Conservation (phyloP, 495 filamentous ascomycete genomes). For the Echria macrotheca region DNA sequence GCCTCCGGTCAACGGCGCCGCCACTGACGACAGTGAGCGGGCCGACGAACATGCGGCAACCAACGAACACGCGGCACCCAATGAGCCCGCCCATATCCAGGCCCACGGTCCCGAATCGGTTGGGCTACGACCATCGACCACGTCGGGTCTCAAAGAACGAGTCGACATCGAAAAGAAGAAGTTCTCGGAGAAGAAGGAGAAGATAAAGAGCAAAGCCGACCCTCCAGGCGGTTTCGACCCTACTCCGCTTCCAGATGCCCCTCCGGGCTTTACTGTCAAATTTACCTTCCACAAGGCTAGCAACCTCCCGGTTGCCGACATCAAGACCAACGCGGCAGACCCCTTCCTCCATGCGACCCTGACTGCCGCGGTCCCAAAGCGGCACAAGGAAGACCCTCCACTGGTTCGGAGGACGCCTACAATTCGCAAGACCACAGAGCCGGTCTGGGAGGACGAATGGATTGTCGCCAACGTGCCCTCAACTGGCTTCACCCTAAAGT, state of each 20-base stretch:
- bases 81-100: too few species aligned
- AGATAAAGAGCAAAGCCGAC: slow-evolving; percentile 52
- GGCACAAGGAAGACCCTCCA: slow-evolving; percentile 75
- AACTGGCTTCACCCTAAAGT: slow-evolving; percentile 73
- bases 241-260: slow-evolving; percentile 67
- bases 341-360: slow-evolving; percentile 75
- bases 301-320: slow-evolving; percentile 77
- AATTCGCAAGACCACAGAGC: slow-evolving; percentile 60
- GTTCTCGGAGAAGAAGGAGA: slow-evolving; percentile 47
- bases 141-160: too few species aligned
- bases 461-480: slow-evolving; percentile 77
- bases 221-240: slow-evolving; percentile 75
- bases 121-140: too few species aligned
- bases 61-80: too few species aligned
- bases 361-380: slow-evolving; percentile 50
- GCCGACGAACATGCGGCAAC: too few species aligned
- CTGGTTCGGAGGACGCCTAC: slow-evolving; percentile 73
- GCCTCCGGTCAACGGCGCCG: too few species aligned
- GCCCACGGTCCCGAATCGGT: too few species aligned
- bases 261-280: slow-evolving; percentile 74
- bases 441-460: slow-evolving; percentile 81
- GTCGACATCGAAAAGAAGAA: slow-evolving; percentile 54
- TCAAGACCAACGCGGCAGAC: slow-evolving; percentile 72
- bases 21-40: too few species aligned
- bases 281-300: slow-evolving; percentile 77